phyloP scores from a whole-genome alignment of 495 filamentous ascomycete genomes.

The Cairneyella variabilis region DNA sequence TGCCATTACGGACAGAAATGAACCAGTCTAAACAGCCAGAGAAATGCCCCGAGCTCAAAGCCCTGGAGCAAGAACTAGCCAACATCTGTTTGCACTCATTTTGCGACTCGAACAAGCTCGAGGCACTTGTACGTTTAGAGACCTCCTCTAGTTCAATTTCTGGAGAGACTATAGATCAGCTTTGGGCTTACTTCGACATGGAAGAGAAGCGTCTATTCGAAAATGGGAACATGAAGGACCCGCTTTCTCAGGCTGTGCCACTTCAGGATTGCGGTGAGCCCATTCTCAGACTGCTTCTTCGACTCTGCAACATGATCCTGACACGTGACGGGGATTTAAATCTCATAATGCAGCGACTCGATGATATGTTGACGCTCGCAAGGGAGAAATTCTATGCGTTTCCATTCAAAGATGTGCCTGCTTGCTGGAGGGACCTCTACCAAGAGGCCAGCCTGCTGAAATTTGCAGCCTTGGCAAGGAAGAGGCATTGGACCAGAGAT shows the following conservation, averaged over 20 bases:
- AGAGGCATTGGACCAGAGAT: conserved; percentile 10
- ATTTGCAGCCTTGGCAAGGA: conserved; percentile 39
- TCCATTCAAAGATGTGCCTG: conserved; percentile 69
- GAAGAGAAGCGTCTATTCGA: not conserved
- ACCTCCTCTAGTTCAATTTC: too few species aligned
- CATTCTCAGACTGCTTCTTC: conserved; percentile 1
- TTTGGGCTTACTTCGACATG: not conserved
- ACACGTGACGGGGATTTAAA: conserved; percentile 2
- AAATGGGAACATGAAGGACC: not conserved
- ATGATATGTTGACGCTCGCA: conserved; percentile 39
- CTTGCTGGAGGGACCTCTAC: conserved; percentile 73
- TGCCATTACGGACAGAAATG: too few species aligned
- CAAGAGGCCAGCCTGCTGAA: conserved; percentile 73
- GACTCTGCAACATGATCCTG: not conserved
- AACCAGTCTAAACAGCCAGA: too few species aligned
- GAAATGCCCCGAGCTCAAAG: too few species aligned
- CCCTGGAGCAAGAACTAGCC: too few species aligned
- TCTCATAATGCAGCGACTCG: conserved; percentile 32
- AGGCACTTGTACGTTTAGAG: too few species aligned
- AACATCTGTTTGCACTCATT: too few species aligned
- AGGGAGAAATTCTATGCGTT: conserved; percentile 67
- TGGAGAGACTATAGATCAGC: too few species aligned
- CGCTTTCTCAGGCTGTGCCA: not conserved
- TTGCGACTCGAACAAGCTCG: too few species aligned
- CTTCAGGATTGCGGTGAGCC: conserved; percentile 7